Conservation (phyloP, 2,329 filamentous ascomycete species). For the Neofusicoccum ribis region DNA sequence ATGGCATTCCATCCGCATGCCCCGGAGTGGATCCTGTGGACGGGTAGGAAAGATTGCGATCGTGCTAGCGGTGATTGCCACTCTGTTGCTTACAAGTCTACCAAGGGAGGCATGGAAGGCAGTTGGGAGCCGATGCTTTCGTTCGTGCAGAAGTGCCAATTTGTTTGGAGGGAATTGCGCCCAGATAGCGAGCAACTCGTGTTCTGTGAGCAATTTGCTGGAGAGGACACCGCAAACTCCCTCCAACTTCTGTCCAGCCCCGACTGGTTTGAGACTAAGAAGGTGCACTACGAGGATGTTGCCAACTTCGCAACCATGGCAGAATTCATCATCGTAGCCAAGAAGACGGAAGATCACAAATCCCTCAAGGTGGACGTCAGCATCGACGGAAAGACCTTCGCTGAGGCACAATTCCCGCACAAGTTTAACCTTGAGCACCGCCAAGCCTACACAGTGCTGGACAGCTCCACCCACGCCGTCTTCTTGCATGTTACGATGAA, state of each 20-base stretch:
- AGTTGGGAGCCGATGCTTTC: conserved; percentile 72
- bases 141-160: conserved; percentile 80
- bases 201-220: conserved; percentile 63
- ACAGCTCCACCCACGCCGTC: conserved; percentile 90
- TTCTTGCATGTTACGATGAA: conserved; percentile 91
- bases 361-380: conserved; percentile 78
- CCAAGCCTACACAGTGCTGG: conserved; percentile 86
- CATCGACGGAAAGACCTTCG: conserved; percentile 80
- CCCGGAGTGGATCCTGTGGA: conserved; percentile 91
- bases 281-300: conserved; percentile 67
- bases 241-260: conserved; percentile 74
- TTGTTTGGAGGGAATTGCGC: conserved; percentile 66
- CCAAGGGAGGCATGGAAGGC: conserved; percentile 67
- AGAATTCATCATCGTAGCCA: conserved; percentile 90
- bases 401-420: conserved; percentile 79
- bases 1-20: conserved; percentile 80
- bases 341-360: conserved; percentile 60
- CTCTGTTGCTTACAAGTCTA: conserved; percentile 72
- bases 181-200: conserved; percentile 55
- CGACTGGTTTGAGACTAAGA: conserved; percentile 72
- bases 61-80: conserved; percentile 60
- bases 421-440: conserved; percentile 79
- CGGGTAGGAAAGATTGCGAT: conserved; percentile 69
- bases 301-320: conserved; percentile 91
- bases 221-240: conserved; percentile 63